Evolutionary conservation across 345 rosid genomes (phyloP).

Genomic region (Arabis alpina): DNA sequence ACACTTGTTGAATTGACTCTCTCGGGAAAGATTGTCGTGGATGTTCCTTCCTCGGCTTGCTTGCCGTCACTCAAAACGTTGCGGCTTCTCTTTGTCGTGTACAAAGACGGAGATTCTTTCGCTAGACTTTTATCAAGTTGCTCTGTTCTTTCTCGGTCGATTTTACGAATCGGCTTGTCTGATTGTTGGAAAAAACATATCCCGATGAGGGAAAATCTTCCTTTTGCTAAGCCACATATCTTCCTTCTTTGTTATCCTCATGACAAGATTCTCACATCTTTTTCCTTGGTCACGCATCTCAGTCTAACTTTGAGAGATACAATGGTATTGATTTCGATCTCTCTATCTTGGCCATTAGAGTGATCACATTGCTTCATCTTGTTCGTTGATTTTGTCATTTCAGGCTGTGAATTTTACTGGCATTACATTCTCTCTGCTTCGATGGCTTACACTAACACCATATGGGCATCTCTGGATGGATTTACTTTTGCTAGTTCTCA

Average conservation of each 20-base stretch:
- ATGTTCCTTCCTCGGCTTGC: conserved; percentile 5
- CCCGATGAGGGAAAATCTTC: neutral
- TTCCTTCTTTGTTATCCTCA: neutral
- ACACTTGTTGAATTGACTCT: conserved; percentile 13
- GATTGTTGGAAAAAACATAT: neutral
- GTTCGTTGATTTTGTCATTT: neutral
- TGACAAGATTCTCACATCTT: neutral
- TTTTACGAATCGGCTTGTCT: neutral
- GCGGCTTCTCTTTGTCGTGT: neutral
- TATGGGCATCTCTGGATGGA: neutral
- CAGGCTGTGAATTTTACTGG: neutral
- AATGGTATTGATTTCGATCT: neutral
- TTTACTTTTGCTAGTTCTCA: neutral
- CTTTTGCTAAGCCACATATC: neutral
- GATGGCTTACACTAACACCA: accelerated
- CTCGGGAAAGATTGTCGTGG: neutral
- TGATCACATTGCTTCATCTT: no score
- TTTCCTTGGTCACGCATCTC: neutral
- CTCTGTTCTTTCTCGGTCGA: neutral
- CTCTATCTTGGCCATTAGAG: neutral
- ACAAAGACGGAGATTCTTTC: neutral
- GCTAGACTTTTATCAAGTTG: conserved; percentile 11
- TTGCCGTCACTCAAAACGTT: conserved; percentile 1
- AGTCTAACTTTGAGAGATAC: neutral
- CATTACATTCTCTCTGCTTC: neutral